Base-by-base conservation (phyloP, 352 stramenopile genomes). In the Phytophthora fragariaefolia region DNA sequence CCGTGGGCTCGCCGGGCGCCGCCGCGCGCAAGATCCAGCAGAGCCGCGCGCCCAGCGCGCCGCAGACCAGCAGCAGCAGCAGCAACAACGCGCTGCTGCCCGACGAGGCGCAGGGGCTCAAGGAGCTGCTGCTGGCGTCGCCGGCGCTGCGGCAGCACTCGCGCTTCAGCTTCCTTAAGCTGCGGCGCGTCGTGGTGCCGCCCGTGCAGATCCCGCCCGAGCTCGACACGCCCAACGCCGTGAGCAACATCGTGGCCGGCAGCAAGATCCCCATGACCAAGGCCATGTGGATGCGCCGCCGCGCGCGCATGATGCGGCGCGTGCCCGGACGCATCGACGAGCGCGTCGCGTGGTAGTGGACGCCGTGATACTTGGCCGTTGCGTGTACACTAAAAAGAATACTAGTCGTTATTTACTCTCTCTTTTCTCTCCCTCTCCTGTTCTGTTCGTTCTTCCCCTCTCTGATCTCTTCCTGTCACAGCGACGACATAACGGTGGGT, bases 251-350 rank as follows among this genome's bases (percentile, higher is more conserved):
- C 56, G 79, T 88, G n/a, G 79, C 73, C 6, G 75, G 79, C 28
- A 69, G 51, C 47, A 79, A 80, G 53, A 82, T 86, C 53, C 77
- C 77, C 52, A 73, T 86, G 63, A 88, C 79, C 13, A 71, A 69
- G 47, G 63, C 54, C 63, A 88, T 88, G 79, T 78, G 58, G 57
- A 57, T 49, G 58, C 73, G 76, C 13, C 75, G 73, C 42, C 69
- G 65, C 45, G 71, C 71, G 53, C 48, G 72, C 2, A 63, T 88
- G 47, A 28, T 79, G 55, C 58, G 36, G n/a, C 71, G 77, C 13
- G 24, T 87, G 26, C 79, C 79, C 20, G 64, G 63, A 24, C 66
- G 69, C 45, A 79, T 87, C 55, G 67, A 77, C 46, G 79, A 87
- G 59, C 22, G 45, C 23, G 47, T 72, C 45, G 60, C 58, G 45